Percentiles rank a stretch among this genome's conserved stretches.
Evolutionary conservation across 2,329 filamentous ascomycete genomes (phyloP).

Genomic region (Pyrenophora seminiperda): DNA sequence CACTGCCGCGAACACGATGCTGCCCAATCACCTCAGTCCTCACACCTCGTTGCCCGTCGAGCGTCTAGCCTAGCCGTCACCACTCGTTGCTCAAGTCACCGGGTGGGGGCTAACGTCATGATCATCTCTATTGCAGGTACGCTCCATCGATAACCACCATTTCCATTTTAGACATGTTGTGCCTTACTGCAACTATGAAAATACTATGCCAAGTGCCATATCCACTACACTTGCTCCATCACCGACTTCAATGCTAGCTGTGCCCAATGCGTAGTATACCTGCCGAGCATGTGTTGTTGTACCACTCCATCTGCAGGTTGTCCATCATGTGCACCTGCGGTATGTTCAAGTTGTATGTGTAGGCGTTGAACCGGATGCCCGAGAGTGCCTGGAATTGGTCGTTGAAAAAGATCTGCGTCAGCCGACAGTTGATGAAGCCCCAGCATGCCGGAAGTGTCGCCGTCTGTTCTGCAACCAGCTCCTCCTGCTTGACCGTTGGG

Average conservation of each 20-base stretch:
- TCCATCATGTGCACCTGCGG: conserved; percentile 56
- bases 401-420: conserved; percentile 53
- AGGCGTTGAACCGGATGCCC: conserved; percentile 57
- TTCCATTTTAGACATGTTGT: conserved; percentile 7
- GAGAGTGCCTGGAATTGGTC: conserved; percentile 49
- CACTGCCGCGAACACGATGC: background rate
- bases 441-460: conserved; percentile 52
- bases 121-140: conserved; percentile 26
- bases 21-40: conserved; percentile 16
- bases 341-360: conserved; percentile 45
- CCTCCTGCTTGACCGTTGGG: conserved; percentile 41
- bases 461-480: conserved; percentile 43
- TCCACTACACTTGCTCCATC: background rate
- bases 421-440: conserved; percentile 48
- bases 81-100: conserved; percentile 12
- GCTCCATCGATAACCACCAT: background rate
- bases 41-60: conserved; percentile 7
- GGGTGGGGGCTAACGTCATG: conserved; percentile 12
- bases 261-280: conserved; percentile 46
- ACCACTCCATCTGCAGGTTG: conserved; percentile 56
- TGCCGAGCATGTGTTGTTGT: conserved; percentile 56
- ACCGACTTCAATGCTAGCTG: conserved; percentile 22
- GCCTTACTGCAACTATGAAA: background rate
- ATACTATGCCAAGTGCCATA: conserved; percentile 16
- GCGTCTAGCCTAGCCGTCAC: conserved; percentile 4